phyloP scores from a whole-genome alignment of 2,329 filamentous ascomycete genomes.

The Cercospora sp. region DNA sequence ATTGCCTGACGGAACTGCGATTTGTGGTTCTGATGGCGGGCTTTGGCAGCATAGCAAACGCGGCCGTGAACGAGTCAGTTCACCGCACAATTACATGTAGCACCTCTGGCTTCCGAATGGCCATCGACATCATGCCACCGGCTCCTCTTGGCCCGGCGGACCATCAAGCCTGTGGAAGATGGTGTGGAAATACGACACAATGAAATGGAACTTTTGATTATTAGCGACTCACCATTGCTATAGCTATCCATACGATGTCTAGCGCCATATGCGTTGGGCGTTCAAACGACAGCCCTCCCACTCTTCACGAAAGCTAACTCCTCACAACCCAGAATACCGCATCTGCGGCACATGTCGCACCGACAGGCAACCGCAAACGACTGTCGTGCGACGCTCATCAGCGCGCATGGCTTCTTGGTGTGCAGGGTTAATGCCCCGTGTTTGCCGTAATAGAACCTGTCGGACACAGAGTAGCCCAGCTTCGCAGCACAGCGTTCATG shows the following conservation, averaged over 20 bases:
- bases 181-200: not conserved
- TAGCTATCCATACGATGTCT: not conserved
- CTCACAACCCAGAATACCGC: not conserved
- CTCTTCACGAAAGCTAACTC: not conserved
- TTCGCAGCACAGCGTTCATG: not conserved
- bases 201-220: not conserved
- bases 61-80: conserved; percentile 7
- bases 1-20: not conserved
- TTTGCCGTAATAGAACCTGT: not conserved
- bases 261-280: not conserved
- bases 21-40: not conserved
- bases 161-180: not conserved
- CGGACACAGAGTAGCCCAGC: not conserved
- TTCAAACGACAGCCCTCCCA: not conserved
- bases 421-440: not conserved
- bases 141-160: not conserved
- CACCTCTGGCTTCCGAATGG: not conserved
- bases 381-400: not conserved
- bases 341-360: conserved; percentile 1
- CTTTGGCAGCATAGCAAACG: not conserved
- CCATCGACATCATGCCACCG: not conserved
- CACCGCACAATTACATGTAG: conserved; percentile 6
- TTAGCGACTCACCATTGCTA: not conserved
- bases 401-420: not conserved
- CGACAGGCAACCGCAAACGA: not conserved